Percentiles rank a stretch among this genome's conserved stretches.
Conservation (phyloP, 441 rosid genomes). For the Pelargonium myrrhifolium region DNA sequence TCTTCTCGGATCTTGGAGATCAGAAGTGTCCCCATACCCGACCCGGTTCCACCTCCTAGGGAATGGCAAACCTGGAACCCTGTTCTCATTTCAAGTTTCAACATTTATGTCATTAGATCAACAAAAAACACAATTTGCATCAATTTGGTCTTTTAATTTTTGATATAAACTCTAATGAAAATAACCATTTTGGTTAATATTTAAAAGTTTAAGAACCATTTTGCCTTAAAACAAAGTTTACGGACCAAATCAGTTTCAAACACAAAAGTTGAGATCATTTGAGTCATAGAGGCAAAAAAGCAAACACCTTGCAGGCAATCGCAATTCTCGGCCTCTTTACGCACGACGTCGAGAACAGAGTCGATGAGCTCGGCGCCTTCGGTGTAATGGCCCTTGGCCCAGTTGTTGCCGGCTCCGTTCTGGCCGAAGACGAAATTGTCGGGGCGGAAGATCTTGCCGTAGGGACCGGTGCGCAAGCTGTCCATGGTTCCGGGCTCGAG, state of each 20-base stretch:
- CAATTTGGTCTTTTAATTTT: too few species aligned
- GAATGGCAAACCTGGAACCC: slow-evolving; percentile 45
- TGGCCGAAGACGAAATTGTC: slow-evolving; percentile 52
- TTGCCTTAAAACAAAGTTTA: too few species aligned
- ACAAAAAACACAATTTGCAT: too few species aligned
- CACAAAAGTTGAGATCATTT: not conserved
- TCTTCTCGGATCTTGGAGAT: too few species aligned
- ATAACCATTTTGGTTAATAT: too few species aligned
- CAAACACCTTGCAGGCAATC: slow-evolving; percentile 43
- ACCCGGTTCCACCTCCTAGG: slow-evolving; percentile 42
- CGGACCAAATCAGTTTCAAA: not conserved
- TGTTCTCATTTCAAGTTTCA: too few species aligned
- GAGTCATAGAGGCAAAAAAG: not conserved
- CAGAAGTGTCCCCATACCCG: too few species aligned
- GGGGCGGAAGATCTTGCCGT: slow-evolving; percentile 44
- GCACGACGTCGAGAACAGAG: slow-evolving; percentile 42
- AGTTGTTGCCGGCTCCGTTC: slow-evolving; percentile 56
- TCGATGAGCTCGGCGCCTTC: slow-evolving; percentile 50
- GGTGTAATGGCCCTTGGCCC: slow-evolving; percentile 49
- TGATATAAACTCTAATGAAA: too few species aligned
- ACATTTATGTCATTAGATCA: too few species aligned
- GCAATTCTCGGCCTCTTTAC: slow-evolving; percentile 47
- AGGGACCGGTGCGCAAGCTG: slow-evolving; percentile 44
- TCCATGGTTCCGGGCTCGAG: slow-evolving; percentile 66
- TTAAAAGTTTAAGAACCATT: too few species aligned